Evolutionary conservation across 1,284 basidiomycete species (phyloP).

Genomic region (Austroboletus olivaceoglutinosus): DNA sequence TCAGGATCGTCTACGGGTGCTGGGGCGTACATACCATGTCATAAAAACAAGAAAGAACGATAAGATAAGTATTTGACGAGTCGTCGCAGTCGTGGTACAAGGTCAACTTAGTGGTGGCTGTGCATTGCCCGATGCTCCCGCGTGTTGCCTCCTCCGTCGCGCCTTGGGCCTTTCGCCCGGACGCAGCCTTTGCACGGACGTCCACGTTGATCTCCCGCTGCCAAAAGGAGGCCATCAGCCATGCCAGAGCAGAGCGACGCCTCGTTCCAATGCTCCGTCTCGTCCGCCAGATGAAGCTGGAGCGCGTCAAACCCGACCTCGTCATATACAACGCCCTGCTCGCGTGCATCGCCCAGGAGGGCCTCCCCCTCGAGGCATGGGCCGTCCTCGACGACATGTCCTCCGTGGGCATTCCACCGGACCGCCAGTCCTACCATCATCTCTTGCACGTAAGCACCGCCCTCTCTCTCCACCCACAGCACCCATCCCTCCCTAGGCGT

Average conservation of each 20-base stretch:
- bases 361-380: constrained; percentile 52
- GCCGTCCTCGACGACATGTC: constrained; percentile 75
- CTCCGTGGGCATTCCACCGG: constrained; percentile 53
- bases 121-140: constrained; percentile 4
- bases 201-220: constrained; percentile 37
- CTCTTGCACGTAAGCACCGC: constrained; percentile 54
- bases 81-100: constrained; percentile 24
- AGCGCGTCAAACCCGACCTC: constrained; percentile 48
- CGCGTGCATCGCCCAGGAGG: constrained; percentile 42
- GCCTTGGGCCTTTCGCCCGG: constrained; percentile 28
- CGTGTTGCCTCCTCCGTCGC: background rate
- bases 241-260: constrained; percentile 30
- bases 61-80: constrained; percentile 21
- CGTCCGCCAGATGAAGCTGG: constrained; percentile 56
- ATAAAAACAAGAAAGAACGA: constrained; percentile 21
- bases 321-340: constrained; percentile 58
- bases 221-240: constrained; percentile 39
- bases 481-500: constrained; percentile 32
- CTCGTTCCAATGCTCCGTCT: constrained; percentile 29
- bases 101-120: constrained; percentile 18
- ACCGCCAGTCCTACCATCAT: constrained; percentile 59
- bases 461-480: constrained; percentile 1
- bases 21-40: constrained; percentile 27
- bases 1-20: background rate
- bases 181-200: constrained; percentile 28